Conservation (phyloP, 805 yeast genomes). For the Yarrowia sp. region DNA sequence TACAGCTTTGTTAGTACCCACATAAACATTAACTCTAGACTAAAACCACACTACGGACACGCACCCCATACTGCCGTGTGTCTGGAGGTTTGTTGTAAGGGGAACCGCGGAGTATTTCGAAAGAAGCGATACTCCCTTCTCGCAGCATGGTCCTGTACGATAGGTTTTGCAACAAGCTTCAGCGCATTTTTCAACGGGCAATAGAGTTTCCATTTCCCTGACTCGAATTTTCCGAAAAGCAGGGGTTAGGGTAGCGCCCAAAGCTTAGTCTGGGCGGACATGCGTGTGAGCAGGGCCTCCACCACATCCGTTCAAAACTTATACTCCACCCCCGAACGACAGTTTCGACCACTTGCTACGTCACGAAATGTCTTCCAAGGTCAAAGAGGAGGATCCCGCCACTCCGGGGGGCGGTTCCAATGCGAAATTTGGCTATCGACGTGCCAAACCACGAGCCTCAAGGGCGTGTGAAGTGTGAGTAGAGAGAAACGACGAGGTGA, state of each 20-base stretch:
- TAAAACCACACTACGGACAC: too few relatives aligned
- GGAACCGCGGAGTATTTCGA: too few relatives aligned
- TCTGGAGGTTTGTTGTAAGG: background rate
- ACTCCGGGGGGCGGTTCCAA: slow-evolving; percentile 7
- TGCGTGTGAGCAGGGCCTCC: slow-evolving; percentile 23
- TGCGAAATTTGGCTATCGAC: slow-evolving; percentile 32
- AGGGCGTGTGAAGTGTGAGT: slow-evolving; percentile 37
- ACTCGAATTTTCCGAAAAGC: background rate
- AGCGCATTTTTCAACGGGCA: too few relatives aligned
- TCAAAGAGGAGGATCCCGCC: slow-evolving; percentile 24
- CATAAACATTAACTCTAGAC: too few relatives aligned
- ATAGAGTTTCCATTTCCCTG: background rate
- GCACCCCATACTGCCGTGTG: background rate
- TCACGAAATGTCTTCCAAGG: slow-evolving; percentile 16
- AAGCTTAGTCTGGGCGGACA: background rate
- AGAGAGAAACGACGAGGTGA: background rate
- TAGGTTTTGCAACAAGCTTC: too few relatives aligned
- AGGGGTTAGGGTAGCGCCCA: background rate
- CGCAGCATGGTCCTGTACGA: too few relatives aligned
- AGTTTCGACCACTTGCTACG: background rate
- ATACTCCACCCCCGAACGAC: background rate
- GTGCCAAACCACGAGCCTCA: slow-evolving; percentile 36
- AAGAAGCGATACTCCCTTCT: too few relatives aligned
- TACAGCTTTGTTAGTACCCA: too few relatives aligned
- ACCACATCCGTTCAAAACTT: background rate